phyloP scores from a whole-genome alignment of 805 yeast genomes.

The Lipomyces spencermartinsiae region DNA sequence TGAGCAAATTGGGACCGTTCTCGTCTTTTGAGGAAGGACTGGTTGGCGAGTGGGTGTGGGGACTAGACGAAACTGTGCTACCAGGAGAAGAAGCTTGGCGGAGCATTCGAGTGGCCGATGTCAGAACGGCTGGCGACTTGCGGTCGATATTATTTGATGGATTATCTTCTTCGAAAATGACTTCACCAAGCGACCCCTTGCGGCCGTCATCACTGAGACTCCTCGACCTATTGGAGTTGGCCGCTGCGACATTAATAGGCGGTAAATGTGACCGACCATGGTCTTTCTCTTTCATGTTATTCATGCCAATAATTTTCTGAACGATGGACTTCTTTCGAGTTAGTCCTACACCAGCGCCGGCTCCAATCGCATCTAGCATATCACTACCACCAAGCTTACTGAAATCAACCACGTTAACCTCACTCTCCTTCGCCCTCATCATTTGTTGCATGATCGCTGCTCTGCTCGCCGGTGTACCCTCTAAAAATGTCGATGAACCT shows the following conservation, averaged over 20 bases:
- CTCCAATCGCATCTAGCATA: constrained; percentile 42
- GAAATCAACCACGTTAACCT: constrained; percentile 23
- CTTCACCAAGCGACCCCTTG: not conserved
- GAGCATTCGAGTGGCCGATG: constrained; percentile 14
- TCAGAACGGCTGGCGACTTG: not conserved
- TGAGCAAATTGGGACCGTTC: constrained; percentile 64
- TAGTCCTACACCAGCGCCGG: constrained; percentile 54
- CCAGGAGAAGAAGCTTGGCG: constrained; percentile 36
- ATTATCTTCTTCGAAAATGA: constrained; percentile 5
- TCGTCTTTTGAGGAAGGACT: constrained; percentile 37
- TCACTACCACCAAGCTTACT: constrained; percentile 26
- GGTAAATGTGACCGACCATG: constrained; percentile 13
- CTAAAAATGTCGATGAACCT: constrained; percentile 89
- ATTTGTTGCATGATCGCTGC: constrained; percentile 37
- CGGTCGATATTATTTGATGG: not conserved
- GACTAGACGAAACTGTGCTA: constrained; percentile 14
- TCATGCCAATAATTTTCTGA: constrained; percentile 59
- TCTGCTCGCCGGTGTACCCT: constrained; percentile 90
- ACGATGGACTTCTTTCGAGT: constrained; percentile 85
- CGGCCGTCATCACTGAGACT: constrained; percentile 5
- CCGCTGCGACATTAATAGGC: constrained; percentile 17
- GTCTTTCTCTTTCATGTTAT: constrained; percentile 39
- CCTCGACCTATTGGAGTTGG: not conserved
- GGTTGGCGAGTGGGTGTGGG: constrained; percentile 22
- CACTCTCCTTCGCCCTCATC: constrained; percentile 16